phyloP scores from a whole-genome alignment of 768 basidiomycete species.

The Kwoniella heveanensis region DNA sequence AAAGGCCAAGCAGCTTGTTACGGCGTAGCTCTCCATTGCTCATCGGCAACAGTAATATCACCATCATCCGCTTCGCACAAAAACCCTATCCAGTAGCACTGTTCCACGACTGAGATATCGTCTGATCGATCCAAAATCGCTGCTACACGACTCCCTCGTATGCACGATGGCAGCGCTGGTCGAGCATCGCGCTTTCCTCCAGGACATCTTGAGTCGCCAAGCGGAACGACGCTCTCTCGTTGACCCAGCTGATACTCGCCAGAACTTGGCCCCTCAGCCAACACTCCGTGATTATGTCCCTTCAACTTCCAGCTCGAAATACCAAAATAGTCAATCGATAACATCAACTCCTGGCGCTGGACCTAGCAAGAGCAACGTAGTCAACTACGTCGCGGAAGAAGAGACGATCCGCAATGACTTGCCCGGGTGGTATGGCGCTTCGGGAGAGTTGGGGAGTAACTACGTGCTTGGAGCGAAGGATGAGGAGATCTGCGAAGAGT shows the following conservation, averaged over 20 bases:
- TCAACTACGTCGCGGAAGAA: slow-evolving; percentile 86
- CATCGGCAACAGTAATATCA: too few relatives aligned
- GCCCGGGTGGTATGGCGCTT: slow-evolving; percentile 82
- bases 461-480: slow-evolving; percentile 88
- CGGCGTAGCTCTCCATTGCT: too few relatives aligned
- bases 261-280: background rate
- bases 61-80: too few relatives aligned
- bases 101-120: too few relatives aligned
- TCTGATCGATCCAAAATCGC: too few relatives aligned
- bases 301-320: background rate
- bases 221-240: background rate
- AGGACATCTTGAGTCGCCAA: background rate
- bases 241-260: background rate
- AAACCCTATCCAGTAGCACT: too few relatives aligned
- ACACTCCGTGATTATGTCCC: background rate
- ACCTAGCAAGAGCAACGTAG: slow-evolving; percentile 37
- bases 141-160: too few relatives aligned
- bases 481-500: slow-evolving; percentile 92
- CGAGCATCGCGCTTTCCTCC: background rate
- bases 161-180: slow-evolving; percentile 5
- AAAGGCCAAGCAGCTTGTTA: too few relatives aligned
- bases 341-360: background rate
- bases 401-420: slow-evolving; percentile 97
- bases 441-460: slow-evolving; percentile 91
- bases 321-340: too few relatives aligned